Evolutionary conservation across 306 rosid genomes (phyloP).

Genomic region (Heteromeles arbutifolia): DNA sequence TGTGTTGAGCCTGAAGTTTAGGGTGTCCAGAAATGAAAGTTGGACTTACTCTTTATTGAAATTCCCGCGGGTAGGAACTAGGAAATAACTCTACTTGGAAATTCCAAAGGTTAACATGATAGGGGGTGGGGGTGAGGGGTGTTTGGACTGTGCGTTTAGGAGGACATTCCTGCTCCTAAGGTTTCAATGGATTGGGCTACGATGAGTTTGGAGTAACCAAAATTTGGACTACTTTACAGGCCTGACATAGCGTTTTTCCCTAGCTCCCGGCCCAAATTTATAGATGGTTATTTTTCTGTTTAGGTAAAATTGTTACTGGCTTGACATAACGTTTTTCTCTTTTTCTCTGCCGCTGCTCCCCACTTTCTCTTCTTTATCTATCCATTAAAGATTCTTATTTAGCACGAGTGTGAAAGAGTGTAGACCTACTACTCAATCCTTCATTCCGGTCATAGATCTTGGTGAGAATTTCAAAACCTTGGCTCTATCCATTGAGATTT

Average conservation of each 20-base stretch:
- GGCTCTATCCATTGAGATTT: neutral
- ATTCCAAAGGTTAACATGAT: neutral
- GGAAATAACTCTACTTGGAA: neutral
- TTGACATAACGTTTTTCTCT: neutral
- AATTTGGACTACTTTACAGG: neutral
- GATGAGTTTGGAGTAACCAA: neutral
- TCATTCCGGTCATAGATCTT: neutral
- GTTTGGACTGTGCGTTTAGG: neutral
- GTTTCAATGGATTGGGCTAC: neutral
- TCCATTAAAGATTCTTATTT: neutral
- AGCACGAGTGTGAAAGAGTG: neutral
- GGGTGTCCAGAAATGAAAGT: neutral
- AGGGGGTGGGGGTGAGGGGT: neutral
- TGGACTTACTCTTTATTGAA: neutral
- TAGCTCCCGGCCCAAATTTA: neutral
- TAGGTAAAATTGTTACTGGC: neutral
- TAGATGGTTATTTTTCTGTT: neutral
- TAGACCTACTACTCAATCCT: neutral
- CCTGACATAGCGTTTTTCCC: neutral
- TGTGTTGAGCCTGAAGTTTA: neutral
- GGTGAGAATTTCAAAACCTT: conserved; percentile 3
- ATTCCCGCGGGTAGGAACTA: neutral
- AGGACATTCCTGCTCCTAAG: neutral
- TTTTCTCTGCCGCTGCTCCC: neutral
- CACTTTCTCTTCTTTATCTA: neutral